Conservation (phyloP, 208 protist genomes). For the Trypanosoma avium region DNA sequence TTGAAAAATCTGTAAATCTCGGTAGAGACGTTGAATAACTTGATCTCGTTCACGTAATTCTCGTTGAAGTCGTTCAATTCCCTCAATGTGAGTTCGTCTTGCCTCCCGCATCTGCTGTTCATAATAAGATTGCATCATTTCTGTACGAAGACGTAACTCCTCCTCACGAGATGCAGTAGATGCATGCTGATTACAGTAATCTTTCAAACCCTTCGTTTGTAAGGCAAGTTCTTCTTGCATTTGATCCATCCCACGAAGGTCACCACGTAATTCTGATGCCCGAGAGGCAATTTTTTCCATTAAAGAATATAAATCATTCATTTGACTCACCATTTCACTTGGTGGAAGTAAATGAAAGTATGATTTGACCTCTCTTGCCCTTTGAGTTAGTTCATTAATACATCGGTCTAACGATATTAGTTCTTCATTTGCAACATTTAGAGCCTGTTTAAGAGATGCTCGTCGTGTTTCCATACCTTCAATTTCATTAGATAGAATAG, state of each 20-base stretch:
- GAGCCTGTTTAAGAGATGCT: slow-evolving; percentile 40
- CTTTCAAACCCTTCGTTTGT: slow-evolving; percentile 51
- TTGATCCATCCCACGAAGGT: slow-evolving; percentile 48
- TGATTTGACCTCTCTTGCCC: slow-evolving; percentile 38
- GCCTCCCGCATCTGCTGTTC: slow-evolving; percentile 46
- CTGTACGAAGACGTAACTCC: slow-evolving; percentile 52
- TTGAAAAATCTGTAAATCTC: slow-evolving; percentile 14
- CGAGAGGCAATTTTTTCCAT: slow-evolving; percentile 76
- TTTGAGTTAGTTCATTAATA: slow-evolving; percentile 39
- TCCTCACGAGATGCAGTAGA: slow-evolving; percentile 38
- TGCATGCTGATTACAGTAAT: slow-evolving; percentile 56
- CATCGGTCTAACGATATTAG: slow-evolving; percentile 42
- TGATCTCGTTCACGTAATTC: slow-evolving; percentile 71
- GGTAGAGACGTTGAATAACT: slow-evolving; percentile 56
- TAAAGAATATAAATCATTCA: slow-evolving; percentile 84
- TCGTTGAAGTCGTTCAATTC: slow-evolving; percentile 49
- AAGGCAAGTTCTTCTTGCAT: slow-evolving; percentile 62
- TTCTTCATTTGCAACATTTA: slow-evolving; percentile 59
- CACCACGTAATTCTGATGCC: slow-evolving; percentile 52
- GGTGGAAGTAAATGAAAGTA: slow-evolving; percentile 86
- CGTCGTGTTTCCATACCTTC: slow-evolving; percentile 54
- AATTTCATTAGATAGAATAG: slow-evolving; percentile 62
- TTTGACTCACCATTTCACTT: slow-evolving; percentile 75
- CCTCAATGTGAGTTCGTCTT: slow-evolving; percentile 33
- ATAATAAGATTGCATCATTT: slow-evolving; percentile 45